Base-by-base conservation (phyloP, 208 protist species). In the Wallacemonas sp. region DNA sequence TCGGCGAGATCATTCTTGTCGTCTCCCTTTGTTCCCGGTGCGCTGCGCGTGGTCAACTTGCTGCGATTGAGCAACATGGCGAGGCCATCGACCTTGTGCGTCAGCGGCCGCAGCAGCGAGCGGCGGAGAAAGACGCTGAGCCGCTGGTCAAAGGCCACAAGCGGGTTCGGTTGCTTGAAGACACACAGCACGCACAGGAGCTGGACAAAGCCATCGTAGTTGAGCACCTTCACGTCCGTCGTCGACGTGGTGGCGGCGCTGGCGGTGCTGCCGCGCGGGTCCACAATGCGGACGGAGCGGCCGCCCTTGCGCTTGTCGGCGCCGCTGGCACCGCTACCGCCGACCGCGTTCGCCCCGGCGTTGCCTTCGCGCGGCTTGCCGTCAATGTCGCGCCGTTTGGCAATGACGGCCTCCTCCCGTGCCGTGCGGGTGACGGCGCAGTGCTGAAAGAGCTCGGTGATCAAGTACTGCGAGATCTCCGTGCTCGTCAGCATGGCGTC, bases 401-500 rank as follows among this genome's bases (percentile, higher is more conserved):
- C 65, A 3, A 66, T 62, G 25, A 82, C 75, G 1, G 65, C 75
- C 65, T 93, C 91, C 55, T 86, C 79, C 31, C n/a, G 65, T 0
- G 72, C 57, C 36, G 74, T 79, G 38, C 82, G 84, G 46, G 67
- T 70, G 29, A 91, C 76, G 33, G 79, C 79, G 72, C 84, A 94
- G 42, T 82, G 74, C 50, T 77, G 42, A 64, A 96, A 96, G 45
- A 96, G 79, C 49, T 96, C 91, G 52, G 65, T 83, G n/a, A 94
- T 77, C 48, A 94, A 49, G 61, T 86, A 81, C 65, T 92, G 84
- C 36, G 91, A 91, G 11, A 94, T 87, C 49, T 96, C 87, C n/a
- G 86, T 90, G 67, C 84, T 94, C 54, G 91, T 93, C 50, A 96
- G 72, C 88, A 92, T 91, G 28, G 91, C 86, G 64, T 96, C 91